Percentiles rank a stretch among this genome's conserved stretches.
Conservation (phyloP, 495 filamentous ascomycete genomes). For the Neurospora tetrasperma region DNA sequence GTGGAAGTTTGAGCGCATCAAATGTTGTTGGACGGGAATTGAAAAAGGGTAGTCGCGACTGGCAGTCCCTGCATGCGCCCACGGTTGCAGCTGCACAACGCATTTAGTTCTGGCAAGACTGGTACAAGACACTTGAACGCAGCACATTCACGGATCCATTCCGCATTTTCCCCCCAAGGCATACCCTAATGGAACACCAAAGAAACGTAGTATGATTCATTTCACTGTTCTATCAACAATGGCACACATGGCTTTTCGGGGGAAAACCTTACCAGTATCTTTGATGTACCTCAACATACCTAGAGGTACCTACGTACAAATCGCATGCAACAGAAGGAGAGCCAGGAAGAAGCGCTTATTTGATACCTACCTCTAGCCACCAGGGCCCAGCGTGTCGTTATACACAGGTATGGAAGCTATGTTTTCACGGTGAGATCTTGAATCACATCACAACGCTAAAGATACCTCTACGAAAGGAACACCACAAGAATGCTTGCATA, state of each 20-base stretch:
- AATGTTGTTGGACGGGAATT: neutral
- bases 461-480: neutral
- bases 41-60: neutral
- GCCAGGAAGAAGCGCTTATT: neutral
- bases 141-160: neutral
- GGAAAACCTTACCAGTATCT: neutral
- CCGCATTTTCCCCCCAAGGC: neutral
- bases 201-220: neutral
- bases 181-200: neutral
- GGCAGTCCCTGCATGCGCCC: neutral
- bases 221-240: neutral
- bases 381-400: neutral
- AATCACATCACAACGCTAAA: neutral
- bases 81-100: neutral
- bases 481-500: neutral
- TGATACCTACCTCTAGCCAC: neutral
- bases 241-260: neutral
- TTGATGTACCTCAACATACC: neutral
- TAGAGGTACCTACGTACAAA: neutral
- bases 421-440: neutral
- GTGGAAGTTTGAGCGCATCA: neutral
- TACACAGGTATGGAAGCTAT: neutral
- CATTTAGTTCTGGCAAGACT: neutral
- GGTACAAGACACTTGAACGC: neutral
- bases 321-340: neutral